phyloP scores from a whole-genome alignment of 352 stramenopile species.

The Phytophthora capsici region DNA sequence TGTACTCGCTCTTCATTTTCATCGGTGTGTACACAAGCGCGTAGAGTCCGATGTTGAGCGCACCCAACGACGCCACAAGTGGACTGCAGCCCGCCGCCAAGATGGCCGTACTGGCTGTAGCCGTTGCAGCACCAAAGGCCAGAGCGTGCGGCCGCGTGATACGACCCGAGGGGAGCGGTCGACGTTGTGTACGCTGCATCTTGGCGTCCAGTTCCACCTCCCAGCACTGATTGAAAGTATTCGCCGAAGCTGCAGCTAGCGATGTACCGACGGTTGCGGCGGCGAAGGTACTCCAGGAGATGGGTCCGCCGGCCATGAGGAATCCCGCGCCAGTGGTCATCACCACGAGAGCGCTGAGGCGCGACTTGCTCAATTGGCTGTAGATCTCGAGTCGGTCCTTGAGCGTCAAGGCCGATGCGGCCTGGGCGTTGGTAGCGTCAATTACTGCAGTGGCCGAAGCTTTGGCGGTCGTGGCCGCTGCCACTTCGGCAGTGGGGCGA shows the following conservation, averaged over 20 bases:
- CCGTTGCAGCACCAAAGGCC: slow-evolving; percentile 86
- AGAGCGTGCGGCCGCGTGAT: slow-evolving; percentile 84
- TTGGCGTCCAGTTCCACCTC: slow-evolving; percentile 94
- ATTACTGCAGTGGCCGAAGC: slow-evolving; percentile 32
- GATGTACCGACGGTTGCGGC: slow-evolving; percentile 94
- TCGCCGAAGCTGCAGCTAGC: slow-evolving; percentile 93
- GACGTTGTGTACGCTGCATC: slow-evolving; percentile 97
- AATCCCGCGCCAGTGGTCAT: slow-evolving; percentile 96
- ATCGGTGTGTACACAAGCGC: slow-evolving; percentile 98
- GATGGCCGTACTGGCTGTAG: slow-evolving; percentile 87
- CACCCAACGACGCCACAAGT: slow-evolving; percentile 94
- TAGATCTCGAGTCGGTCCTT: slow-evolving; percentile 80
- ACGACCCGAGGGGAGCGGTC: slow-evolving; percentile 92
- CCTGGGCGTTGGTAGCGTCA: slow-evolving; percentile 26
- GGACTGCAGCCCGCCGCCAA: slow-evolving; percentile 94
- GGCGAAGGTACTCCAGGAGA: slow-evolving; percentile 90
- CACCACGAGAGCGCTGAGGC: slow-evolving; percentile 96
- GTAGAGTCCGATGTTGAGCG: slow-evolving; percentile 98
- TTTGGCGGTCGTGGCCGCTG: slow-evolving; percentile 40
- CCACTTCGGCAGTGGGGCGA: slow-evolving; percentile 53
- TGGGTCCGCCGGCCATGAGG: slow-evolving; percentile 94
- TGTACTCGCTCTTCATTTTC: slow-evolving; percentile 96
- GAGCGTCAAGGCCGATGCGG: slow-evolving; percentile 47
- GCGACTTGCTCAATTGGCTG: slow-evolving; percentile 94
- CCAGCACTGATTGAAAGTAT: slow-evolving; percentile 99